Percentiles rank a stretch among this genome's conserved stretches.
phyloP scores from a whole-genome alignment of 441 rosid species.

The Iberis amara region DNA sequence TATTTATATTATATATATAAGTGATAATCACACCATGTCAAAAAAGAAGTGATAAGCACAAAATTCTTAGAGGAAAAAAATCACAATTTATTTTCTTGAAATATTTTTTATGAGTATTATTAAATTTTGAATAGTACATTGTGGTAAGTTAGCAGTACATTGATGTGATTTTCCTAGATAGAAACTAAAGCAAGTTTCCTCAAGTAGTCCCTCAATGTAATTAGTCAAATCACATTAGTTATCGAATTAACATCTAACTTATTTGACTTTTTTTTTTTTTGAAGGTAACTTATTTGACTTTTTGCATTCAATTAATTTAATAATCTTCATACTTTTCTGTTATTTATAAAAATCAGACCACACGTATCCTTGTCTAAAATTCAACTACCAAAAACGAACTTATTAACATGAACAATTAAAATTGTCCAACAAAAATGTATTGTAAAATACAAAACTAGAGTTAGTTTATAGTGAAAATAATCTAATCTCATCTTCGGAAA shows the following conservation, averaged over 20 bases:
- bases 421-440: background rate
- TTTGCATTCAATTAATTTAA: conserved; percentile 18
- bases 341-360: conserved; percentile 6
- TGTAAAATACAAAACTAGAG: background rate
- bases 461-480: too few relatives aligned
- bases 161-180: conserved; percentile 10
- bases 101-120: background rate
- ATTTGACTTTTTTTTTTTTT: too few relatives aligned
- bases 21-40: too few relatives aligned
- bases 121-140: background rate
- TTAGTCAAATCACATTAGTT: conserved; percentile 22
- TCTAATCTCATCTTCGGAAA: too few relatives aligned
- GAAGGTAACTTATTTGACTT: conserved; percentile 25
- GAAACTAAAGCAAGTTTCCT: conserved; percentile 10
- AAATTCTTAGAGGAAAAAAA: too few relatives aligned
- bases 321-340: conserved; percentile 9
- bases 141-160: conserved; percentile 16
- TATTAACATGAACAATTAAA: background rate
- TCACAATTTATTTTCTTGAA: background rate
- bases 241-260: conserved; percentile 5
- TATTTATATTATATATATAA: too few relatives aligned
- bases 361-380: conserved; percentile 16
- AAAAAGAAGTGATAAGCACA: too few relatives aligned
- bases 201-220: conserved; percentile 18
- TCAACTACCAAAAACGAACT: conserved; percentile 22